A percentile compares a stretch with the other conserved stretches of the same genome.
phyloP scores from a whole-genome alignment of 2,329 filamentous ascomycete species.

The Zasmidium angulare region DNA sequence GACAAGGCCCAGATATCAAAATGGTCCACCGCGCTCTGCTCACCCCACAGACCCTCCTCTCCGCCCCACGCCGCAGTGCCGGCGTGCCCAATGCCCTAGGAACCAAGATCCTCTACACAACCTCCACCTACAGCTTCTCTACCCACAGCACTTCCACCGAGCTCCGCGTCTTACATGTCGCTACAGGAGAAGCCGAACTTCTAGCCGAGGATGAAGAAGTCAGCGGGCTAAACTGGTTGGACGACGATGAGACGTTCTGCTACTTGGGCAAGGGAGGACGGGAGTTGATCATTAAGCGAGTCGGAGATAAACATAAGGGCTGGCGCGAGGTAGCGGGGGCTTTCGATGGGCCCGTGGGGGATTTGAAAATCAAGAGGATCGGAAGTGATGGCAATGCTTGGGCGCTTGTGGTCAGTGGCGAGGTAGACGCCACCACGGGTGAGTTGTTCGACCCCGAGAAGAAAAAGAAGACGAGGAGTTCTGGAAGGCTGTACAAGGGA shows the following conservation, averaged over 20 bases:
- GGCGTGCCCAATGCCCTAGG: constrained; percentile 69
- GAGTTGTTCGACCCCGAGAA: constrained; percentile 58
- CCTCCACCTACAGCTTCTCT: constrained; percentile 78
- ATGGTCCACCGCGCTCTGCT: constrained; percentile 73
- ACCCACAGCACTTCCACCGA: constrained; percentile 68
- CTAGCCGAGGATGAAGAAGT: constrained; percentile 65
- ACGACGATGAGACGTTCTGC: constrained; percentile 55
- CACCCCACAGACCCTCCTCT: constrained; percentile 74
- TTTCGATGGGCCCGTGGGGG: constrained; percentile 48
- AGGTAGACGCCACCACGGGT: constrained; percentile 64
- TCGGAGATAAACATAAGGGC: background rate
- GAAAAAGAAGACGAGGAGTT: constrained; percentile 46
- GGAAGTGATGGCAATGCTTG: constrained; percentile 37
- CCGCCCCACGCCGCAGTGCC: constrained; percentile 69
- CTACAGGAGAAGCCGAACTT: constrained; percentile 62
- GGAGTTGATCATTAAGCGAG: background rate
- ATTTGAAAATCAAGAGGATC: constrained; percentile 48
- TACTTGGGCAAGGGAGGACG: constrained; percentile 42
- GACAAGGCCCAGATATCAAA: background rate
- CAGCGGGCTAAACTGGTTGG: constrained; percentile 75
- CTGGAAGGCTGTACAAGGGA: constrained; percentile 51
- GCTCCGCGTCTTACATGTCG: constrained; percentile 69
- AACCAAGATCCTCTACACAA: constrained; percentile 64
- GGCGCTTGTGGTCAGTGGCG: constrained; percentile 54
- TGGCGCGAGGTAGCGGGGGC: constrained; percentile 29